Base-by-base conservation (phyloP, 371 early-diverging fungal genomes). In the Mucor velutinosus region DNA sequence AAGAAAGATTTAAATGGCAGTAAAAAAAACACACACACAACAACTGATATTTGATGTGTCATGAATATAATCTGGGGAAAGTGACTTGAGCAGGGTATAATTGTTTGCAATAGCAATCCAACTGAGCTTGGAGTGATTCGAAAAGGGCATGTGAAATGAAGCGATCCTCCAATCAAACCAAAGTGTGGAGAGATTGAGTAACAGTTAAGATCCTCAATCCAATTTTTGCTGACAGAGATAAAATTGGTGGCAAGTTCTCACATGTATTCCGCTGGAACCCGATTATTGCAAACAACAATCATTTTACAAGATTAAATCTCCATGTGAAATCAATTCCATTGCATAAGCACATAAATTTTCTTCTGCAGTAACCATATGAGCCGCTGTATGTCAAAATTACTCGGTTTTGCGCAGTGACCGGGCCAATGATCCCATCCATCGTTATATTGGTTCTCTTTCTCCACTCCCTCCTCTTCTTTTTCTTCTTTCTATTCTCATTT, bases 331-430 rank as follows among this genome's bases (percentile, higher is more conserved):
- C 51, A 63, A 71, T 62, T 58, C 30, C 17, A 60, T 69, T 64
- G 64, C 64, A 72, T 72, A 72, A 72, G 72, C 72, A 72, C 49
- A 29, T 65, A 33, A 30, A 58, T n/a, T 49, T 61, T 49, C 53
- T n/a, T 47, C 21, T 47, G 47, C 8, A 17, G 29, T 17, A 19
- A 17, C 15, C 19, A 17, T 8, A 33, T 32, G 29, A 8, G 41
- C 5, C 41, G 41, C 47, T 47, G 47, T 21, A 47, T 21, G 47
- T 47, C 47, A 47, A 47, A 21, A 21, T 47, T 19, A 3, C 3
- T n/a, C 21, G 21, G n/a, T 27, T 27, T 15, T 53, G 27, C 23
- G 53, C 27, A 61, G 65, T 66, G 66, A 62, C 71, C 59, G 71
- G 67, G 21, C 53, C 27, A 41, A 41, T 41, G 51, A 23, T 21